These are phyloP conservation scores for Aspergillus bertholletiae DNA, from an alignment of 495 filamentous ascomycete genomes.

Conservation along the genomic window DNA sequence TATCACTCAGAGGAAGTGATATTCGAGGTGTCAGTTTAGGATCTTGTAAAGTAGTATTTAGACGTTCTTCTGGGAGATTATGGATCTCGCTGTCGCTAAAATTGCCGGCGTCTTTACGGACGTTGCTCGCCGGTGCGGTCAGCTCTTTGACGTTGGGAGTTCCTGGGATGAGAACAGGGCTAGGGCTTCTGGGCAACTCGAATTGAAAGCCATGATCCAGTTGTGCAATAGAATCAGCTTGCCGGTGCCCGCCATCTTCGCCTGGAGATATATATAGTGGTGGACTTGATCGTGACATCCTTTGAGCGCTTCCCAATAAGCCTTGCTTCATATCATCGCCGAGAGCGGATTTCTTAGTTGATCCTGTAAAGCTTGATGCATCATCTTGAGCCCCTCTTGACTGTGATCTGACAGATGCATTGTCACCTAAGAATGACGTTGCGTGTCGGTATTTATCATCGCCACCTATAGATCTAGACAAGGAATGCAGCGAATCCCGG, in stretches of 20 bases:
- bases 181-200: constrained; percentile 18
- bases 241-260: constrained; percentile 15
- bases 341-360: constrained; percentile 34
- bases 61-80: constrained; percentile 16
- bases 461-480: constrained; percentile 66
- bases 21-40: constrained; percentile 27
- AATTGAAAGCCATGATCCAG: constrained; percentile 18
- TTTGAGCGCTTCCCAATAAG: constrained; percentile 58
- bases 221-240: constrained; percentile 7
- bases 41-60: constrained; percentile 27
- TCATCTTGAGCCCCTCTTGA: constrained; percentile 49
- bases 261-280: constrained; percentile 33
- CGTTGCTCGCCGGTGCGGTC: background rate
- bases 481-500: constrained; percentile 76
- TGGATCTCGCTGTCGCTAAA: background rate
- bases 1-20: constrained; percentile 46
- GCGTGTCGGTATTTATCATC: constrained; percentile 86
- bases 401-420: constrained; percentile 52
- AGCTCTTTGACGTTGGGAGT: constrained; percentile 10
- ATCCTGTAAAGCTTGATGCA: constrained; percentile 61
- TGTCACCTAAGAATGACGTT: constrained; percentile 56
- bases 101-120: background rate
- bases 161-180: constrained; percentile 15
- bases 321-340: constrained; percentile 57
- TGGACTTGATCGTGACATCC: constrained; percentile 62